These are phyloP conservation scores for Cryptosporidium felis DNA, from an alignment of 169 alveolate genomes.

Conservation along the genomic window DNA sequence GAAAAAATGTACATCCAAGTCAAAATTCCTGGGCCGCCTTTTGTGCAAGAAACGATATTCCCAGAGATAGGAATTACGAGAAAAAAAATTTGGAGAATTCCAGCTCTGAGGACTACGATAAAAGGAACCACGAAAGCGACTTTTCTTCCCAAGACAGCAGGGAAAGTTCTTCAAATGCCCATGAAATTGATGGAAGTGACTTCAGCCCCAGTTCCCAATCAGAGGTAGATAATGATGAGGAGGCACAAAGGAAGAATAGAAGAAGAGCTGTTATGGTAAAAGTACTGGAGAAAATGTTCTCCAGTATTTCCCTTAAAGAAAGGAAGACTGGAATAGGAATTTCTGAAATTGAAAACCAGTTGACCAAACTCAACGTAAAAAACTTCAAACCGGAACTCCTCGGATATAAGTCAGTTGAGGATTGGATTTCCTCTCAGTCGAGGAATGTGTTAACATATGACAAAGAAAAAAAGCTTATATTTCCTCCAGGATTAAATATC, in stretches of 20 bases:
- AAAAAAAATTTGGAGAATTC: neutral
- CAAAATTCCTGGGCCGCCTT: slow-evolving; percentile 70
- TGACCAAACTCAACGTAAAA: slow-evolving; percentile 27
- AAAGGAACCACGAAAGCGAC: neutral
- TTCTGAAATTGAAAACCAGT: slow-evolving; percentile 7
- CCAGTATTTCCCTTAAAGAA: slow-evolving; percentile 1
- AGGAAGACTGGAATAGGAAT: slow-evolving; percentile 28
- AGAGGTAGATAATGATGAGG: slow-evolving; percentile 14
- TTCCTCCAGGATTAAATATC: slow-evolving; percentile 51
- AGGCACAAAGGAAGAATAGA: neutral
- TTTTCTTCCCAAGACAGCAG: neutral
- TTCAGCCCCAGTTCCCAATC: neutral
- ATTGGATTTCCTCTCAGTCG: slow-evolving; percentile 38
- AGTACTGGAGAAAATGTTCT: slow-evolving; percentile 52
- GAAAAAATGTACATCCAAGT: slow-evolving; percentile 21
- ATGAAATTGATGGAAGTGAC: neutral
- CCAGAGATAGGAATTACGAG: slow-evolving; percentile 2
- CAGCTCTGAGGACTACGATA: neutral
- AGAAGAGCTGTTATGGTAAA: slow-evolving; percentile 63
- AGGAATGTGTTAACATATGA: slow-evolving; percentile 33
- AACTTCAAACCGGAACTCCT: slow-evolving; percentile 58
- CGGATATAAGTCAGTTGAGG: slow-evolving; percentile 52
- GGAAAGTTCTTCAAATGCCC: neutral
- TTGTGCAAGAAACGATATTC: slow-evolving; percentile 59
- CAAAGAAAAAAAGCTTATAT: neutral